A percentile compares a stretch with the other conserved stretches of the same genome.
Conservation (phyloP, 2,329 filamentous ascomycete genomes). For the Tolypocladium tundrense region DNA sequence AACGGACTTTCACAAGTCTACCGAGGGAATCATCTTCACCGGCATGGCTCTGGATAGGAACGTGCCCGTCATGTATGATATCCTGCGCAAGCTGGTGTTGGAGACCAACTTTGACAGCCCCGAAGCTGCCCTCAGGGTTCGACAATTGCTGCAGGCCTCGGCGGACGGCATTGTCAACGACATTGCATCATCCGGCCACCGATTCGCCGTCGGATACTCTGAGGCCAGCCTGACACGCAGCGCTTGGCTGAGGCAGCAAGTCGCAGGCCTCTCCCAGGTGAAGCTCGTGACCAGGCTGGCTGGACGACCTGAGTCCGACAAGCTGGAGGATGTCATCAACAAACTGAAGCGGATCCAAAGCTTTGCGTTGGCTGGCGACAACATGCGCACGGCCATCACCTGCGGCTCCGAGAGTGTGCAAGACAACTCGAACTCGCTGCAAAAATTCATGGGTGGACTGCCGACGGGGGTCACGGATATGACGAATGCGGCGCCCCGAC, state of each 20-base stretch:
- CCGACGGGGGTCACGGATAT: conserved; percentile 27
- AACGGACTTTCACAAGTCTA: conserved; percentile 55
- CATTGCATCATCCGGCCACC: conserved; percentile 83
- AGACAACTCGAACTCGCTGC: conserved; percentile 60
- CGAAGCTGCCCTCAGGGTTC: conserved; percentile 70
- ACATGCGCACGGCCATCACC: conserved; percentile 71
- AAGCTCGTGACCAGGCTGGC: conserved; percentile 74
- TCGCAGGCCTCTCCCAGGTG: conserved; percentile 83
- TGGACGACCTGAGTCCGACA: conserved; percentile 57
- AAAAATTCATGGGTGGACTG: conserved; percentile 51
- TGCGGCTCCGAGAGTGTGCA: conserved; percentile 66
- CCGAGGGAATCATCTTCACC: conserved; percentile 73
- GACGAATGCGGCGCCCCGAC: conserved; percentile 15
- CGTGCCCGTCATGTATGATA: conserved; percentile 80
- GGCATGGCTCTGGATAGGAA: conserved; percentile 87
- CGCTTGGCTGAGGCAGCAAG: conserved; percentile 68
- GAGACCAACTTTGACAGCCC: conserved; percentile 86
- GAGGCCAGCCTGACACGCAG: conserved; percentile 67
- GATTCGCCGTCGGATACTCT: conserved; percentile 74
- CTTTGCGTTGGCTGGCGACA: conserved; percentile 59
- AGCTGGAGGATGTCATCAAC: conserved; percentile 62
- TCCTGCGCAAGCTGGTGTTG: conserved; percentile 67
- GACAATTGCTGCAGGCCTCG: conserved; percentile 75
- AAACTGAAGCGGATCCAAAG: conserved; percentile 81
- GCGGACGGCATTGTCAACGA: conserved; percentile 86